Evolutionary conservation across 78 protist species (phyloP).

Genomic region (Dictyostelium citrinum): DNA sequence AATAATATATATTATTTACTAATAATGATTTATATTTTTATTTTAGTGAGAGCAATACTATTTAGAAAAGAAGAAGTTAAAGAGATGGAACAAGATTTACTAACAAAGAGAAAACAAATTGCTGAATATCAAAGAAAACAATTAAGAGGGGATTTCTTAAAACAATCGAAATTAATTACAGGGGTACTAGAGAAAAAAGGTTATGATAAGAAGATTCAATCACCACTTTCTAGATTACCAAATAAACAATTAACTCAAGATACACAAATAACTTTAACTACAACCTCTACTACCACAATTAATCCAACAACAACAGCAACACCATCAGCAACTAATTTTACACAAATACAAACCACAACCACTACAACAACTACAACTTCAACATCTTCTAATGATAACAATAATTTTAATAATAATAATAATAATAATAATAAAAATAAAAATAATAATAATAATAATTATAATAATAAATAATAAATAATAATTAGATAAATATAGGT

Average conservation of each 20-base stretch:
- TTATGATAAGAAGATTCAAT: neutral
- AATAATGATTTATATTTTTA: too few relatives aligned
- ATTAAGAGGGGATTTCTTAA: constrained; percentile 40
- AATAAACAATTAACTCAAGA: neutral
- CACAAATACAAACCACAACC: neutral
- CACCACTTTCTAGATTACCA: neutral
- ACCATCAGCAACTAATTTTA: neutral
- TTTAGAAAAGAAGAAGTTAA: constrained; percentile 75
- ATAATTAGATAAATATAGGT: neutral
- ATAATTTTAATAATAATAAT: neutral
- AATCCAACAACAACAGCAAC: neutral
- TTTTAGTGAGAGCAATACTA: constrained; percentile 54
- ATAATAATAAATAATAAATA: neutral
- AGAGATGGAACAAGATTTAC: constrained; percentile 71
- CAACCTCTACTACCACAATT: neutral
- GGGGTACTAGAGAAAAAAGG: constrained; percentile 36
- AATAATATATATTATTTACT: too few relatives aligned
- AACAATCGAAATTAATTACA: constrained; percentile 12
- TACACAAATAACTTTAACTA: neutral
- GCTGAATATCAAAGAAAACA: constrained; percentile 60
- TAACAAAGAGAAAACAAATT: constrained; percentile 40
- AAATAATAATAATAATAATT: neutral
- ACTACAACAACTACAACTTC: neutral
- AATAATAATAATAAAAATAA: neutral
- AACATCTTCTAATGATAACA: neutral